These are phyloP conservation scores for Rhizopus delemar DNA, from an alignment of 371 early-diverging fungal species.

Conservation along the genomic window DNA sequence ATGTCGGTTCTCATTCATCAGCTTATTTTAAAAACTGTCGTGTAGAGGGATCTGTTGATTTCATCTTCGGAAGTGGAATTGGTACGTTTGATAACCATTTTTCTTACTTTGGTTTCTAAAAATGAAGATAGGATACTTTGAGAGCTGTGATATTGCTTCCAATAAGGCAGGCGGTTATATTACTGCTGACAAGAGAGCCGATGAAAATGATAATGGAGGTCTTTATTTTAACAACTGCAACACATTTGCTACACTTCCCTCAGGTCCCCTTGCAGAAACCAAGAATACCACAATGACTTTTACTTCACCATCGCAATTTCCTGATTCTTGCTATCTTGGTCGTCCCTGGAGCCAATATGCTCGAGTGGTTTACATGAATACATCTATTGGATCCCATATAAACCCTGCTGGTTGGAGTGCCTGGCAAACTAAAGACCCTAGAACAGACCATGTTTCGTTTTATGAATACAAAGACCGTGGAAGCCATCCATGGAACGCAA, in stretches of 20 bases:
- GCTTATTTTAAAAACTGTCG: conserved; percentile 36
- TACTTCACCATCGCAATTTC: conserved; percentile 12
- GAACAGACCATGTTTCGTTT: conserved; percentile 14
- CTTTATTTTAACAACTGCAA: conserved; percentile 17
- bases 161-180: conserved; percentile 11
- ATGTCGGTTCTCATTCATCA: conserved; percentile 17
- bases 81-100: not conserved
- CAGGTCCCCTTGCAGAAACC: conserved; percentile 11
- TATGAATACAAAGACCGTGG: conserved; percentile 27
- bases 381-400: conserved; percentile 20
- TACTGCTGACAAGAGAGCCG: conserved; percentile 20
- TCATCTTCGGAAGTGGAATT: conserved; percentile 32
- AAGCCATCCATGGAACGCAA: no score
- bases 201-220: conserved; percentile 6
- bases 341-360: conserved; percentile 36
- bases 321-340: conserved; percentile 19
- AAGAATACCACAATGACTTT: conserved; percentile 8
- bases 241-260: conserved; percentile 12
- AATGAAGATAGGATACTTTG: conserved; percentile 12
- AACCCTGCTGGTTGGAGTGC: conserved; percentile 27
- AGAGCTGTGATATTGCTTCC: conserved; percentile 11
- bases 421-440: conserved; percentile 8
- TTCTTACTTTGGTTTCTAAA: no score
- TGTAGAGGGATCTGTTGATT: conserved; percentile 41
- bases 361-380: conserved; percentile 28